A percentile compares a stretch with the other conserved stretches of the same genome.
These are phyloP conservation scores for Penicillium sp. DNA, from an alignment of 2,329 filamentous ascomycete genomes.

Conservation along the genomic window DNA sequence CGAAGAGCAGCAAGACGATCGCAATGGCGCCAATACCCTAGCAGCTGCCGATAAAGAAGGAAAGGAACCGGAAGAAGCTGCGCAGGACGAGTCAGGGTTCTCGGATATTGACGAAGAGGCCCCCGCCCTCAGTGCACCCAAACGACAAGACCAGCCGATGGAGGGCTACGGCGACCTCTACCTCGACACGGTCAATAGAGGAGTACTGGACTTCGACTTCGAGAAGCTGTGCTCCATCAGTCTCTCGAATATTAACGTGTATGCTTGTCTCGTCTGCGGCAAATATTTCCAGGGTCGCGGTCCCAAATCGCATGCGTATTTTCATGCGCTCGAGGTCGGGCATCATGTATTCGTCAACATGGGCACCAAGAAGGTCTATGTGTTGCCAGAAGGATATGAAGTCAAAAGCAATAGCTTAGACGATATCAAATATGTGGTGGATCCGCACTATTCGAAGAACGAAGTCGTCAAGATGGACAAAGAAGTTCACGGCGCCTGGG, in stretches of 20 bases:
- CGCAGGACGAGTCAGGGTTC: slow-evolving; percentile 24
- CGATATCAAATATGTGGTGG: slow-evolving; percentile 97
- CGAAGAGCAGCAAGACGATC: slow-evolving; percentile 34
- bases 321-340: slow-evolving; percentile 89
- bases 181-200: slow-evolving; percentile 92
- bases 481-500: slow-evolving; percentile 62
- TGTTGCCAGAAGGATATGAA: slow-evolving; percentile 91
- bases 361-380: slow-evolving; percentile 55
- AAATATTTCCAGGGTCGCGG: slow-evolving; percentile 95
- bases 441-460: slow-evolving; percentile 77
- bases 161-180: slow-evolving; percentile 95
- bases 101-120: slow-evolving; percentile 39
- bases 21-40: slow-evolving; percentile 39
- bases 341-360: slow-evolving; percentile 99
- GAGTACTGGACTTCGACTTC: slow-evolving; percentile 95
- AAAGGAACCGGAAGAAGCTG: slow-evolving; percentile 42
- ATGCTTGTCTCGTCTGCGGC: slow-evolving; percentile 96
- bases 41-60: slow-evolving; percentile 72
- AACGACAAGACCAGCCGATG: slow-evolving; percentile 73
- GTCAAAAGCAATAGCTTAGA: slow-evolving; percentile 92
- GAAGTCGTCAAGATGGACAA: slow-evolving; percentile 81
- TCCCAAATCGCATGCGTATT: slow-evolving; percentile 93
- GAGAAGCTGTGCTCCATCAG: slow-evolving; percentile 97
- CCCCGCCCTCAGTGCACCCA: slow-evolving; percentile 38
- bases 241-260: slow-evolving; percentile 97